phyloP scores from a whole-genome alignment of 371 early-diverging fungal genomes.

The Circinella minor region DNA sequence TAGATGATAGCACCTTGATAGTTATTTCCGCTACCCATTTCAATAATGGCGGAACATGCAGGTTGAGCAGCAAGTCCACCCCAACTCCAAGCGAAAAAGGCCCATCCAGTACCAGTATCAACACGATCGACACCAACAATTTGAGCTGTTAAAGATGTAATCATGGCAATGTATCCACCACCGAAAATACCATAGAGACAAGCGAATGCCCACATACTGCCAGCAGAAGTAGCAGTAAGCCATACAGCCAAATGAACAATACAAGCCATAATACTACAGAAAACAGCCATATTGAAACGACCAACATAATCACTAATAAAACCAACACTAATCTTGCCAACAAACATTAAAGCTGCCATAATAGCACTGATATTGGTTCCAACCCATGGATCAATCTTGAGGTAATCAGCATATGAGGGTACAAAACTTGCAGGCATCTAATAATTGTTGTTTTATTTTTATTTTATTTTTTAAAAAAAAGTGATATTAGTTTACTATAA shows the following conservation, averaged over 20 bases:
- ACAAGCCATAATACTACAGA: conserved; percentile 52
- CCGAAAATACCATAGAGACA: conserved; percentile 53
- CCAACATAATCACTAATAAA: conserved; percentile 58
- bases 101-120: conserved; percentile 54
- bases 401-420: conserved; percentile 32
- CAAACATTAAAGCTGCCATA: conserved; percentile 51
- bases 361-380: conserved; percentile 46
- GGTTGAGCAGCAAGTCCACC: conserved; percentile 61
- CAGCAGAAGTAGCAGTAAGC: conserved; percentile 45
- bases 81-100: conserved; percentile 49
- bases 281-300: conserved; percentile 56
- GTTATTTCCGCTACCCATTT: conserved; percentile 5
- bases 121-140: conserved; percentile 56
- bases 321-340: conserved; percentile 53
- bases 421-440: conserved; percentile 18
- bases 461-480: too few species aligned
- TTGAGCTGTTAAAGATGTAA: conserved; percentile 52
- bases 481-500: too few species aligned
- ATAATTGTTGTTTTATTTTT: too few species aligned
- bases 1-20: conserved; percentile 30
- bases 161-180: conserved; percentile 61
- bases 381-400: conserved; percentile 37
- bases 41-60: conserved; percentile 52
- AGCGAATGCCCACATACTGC: conserved; percentile 44
- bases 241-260: conserved; percentile 41